Conservation (phyloP, 108 stramenopile genomes). For the Conticribra guillardii region DNA sequence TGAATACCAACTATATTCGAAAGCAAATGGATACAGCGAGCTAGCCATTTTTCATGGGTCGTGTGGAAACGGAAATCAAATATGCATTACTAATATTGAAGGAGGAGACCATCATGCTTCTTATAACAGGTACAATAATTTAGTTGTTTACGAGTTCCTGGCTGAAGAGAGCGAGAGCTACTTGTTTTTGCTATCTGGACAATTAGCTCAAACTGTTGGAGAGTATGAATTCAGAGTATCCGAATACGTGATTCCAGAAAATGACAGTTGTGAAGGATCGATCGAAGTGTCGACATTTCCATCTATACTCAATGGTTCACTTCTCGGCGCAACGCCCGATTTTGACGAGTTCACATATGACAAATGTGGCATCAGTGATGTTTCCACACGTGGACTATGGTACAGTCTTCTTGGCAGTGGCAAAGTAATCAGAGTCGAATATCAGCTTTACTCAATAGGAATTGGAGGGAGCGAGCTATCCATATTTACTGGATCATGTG, state of each 20-base stretch:
- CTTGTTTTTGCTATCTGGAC: slow-evolving; percentile 10
- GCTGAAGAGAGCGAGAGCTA: slow-evolving; percentile 1
- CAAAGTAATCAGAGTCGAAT: slow-evolving; percentile 3
- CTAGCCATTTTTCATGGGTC: slow-evolving; percentile 16
- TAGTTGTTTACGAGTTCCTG: slow-evolving; percentile 18
- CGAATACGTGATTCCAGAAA: slow-evolving; percentile 7
- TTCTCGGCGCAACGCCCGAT: not conserved
- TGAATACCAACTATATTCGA: slow-evolving; percentile 14
- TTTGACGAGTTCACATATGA: not conserved
- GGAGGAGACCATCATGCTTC: not conserved
- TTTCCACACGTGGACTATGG: not conserved
- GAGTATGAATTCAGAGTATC: slow-evolving; percentile 20
- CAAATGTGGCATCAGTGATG: not conserved
- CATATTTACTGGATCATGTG: slow-evolving; percentile 17
- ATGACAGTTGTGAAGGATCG: slow-evolving; percentile 15
- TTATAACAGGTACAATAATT: not conserved
- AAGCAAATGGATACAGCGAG: slow-evolving; percentile 9
- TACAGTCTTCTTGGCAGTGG: not conserved
- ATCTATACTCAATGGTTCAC: not conserved
- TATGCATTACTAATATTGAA: not conserved
- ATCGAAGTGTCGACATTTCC: not conserved
- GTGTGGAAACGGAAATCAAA: not conserved
- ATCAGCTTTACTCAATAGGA: slow-evolving; percentile 10
- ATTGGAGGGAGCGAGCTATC: not conserved
- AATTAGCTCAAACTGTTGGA: not conserved